Evolutionary conservation across 108 stramenopile species (phyloP).

Genomic region (Skeletonema menzelii): DNA sequence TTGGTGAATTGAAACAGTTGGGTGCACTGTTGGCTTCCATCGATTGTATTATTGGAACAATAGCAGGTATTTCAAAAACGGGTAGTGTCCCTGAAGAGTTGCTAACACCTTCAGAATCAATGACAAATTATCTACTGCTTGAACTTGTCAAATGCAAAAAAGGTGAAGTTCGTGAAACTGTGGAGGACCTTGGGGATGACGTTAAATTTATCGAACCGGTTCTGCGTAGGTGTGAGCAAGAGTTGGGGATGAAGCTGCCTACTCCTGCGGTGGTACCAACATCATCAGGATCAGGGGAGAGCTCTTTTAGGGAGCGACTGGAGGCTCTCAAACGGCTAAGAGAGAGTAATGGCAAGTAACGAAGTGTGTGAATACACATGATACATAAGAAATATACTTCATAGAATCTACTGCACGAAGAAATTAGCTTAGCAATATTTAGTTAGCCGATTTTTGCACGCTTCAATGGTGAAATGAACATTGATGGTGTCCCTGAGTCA

Average conservation of each 20-base stretch:
- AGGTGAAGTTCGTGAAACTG: constrained; percentile 13
- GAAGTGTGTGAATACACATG: not conserved
- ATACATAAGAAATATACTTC: not conserved
- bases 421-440: not conserved
- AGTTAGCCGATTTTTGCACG: constrained; percentile 11
- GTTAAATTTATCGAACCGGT: constrained; percentile 6
- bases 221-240: constrained; percentile 14
- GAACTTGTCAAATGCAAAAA: constrained; percentile 32
- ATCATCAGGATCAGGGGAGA: constrained; percentile 27
- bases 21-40: constrained; percentile 40
- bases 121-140: constrained; percentile 22
- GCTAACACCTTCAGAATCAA: constrained; percentile 17
- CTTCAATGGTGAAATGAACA: constrained; percentile 23
- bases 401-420: too few relatives aligned
- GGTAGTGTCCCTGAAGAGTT: constrained; percentile 13
- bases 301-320: constrained; percentile 3
- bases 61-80: constrained; percentile 44
- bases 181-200: constrained; percentile 19
- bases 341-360: not conserved
- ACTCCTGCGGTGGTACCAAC: not conserved
- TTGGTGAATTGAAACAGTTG: constrained; percentile 28
- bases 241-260: constrained; percentile 13
- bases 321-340: not conserved
- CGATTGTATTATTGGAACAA: constrained; percentile 54
- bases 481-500: constrained; percentile 8